Evolutionary conservation across 2,329 filamentous ascomycete genomes (phyloP).

Genomic region (Sphaerulina vaccinii): DNA sequence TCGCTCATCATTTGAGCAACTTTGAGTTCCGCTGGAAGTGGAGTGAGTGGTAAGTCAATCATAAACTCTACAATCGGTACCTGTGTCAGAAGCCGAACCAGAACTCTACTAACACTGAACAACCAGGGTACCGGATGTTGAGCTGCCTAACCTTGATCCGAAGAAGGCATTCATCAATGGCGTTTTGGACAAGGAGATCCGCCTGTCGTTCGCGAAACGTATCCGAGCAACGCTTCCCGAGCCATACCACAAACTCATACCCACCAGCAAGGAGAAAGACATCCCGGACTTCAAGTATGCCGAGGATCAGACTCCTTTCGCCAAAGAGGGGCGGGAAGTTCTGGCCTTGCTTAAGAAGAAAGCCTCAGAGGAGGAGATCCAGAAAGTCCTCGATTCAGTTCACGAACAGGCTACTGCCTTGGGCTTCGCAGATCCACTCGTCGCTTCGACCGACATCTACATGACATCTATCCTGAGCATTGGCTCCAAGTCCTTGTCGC

Average conservation of each 20-base stretch:
- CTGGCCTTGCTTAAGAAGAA: conserved; percentile 78
- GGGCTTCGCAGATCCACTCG: conserved; percentile 69
- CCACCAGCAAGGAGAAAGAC: conserved; percentile 87
- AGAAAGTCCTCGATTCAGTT: conserved; percentile 74
- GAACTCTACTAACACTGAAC: background rate
- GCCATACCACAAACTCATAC: conserved; percentile 76
- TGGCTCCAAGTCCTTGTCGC: conserved; percentile 91
- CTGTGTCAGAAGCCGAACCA: conserved; percentile 1
- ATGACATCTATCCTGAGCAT: conserved; percentile 91
- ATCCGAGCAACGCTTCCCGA: conserved; percentile 91
- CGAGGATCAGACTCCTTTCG: conserved; percentile 72
- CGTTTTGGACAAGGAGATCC: conserved; percentile 92
- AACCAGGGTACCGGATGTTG: conserved; percentile 71
- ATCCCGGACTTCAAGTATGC: conserved; percentile 94
- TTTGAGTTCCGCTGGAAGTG: conserved; percentile 99
- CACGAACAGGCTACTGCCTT: conserved; percentile 72
- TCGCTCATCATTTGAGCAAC: conserved; percentile 95
- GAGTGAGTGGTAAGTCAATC: conserved; percentile 74
- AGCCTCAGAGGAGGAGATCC: conserved; percentile 81
- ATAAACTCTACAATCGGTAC: background rate
- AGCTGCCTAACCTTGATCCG: conserved; percentile 73
- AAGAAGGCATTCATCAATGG: conserved; percentile 92
- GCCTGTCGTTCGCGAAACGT: conserved; percentile 90
- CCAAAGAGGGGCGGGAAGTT: conserved; percentile 79
- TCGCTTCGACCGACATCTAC: conserved; percentile 89